Evolutionary conservation across 2,329 filamentous ascomycete genomes (phyloP).

Genomic region (Colletotrichum tanaceti): DNA sequence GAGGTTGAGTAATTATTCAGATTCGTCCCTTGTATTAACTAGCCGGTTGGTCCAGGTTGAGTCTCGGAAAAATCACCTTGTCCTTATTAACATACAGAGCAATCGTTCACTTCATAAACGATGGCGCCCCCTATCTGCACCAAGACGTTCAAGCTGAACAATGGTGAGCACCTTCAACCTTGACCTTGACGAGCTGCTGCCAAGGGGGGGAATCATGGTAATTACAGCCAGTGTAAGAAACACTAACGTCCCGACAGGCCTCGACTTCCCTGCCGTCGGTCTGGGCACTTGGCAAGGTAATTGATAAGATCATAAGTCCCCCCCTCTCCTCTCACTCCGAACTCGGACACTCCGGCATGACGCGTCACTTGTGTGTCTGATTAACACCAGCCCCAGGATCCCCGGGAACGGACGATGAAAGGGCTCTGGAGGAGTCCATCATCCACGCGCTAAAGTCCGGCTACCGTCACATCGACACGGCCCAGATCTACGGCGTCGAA

Average conservation of each 20-base stretch:
- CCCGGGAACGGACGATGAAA: slow-evolving; percentile 39
- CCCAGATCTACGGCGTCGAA: slow-evolving; percentile 45
- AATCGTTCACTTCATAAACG: background rate
- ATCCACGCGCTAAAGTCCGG: slow-evolving; percentile 46
- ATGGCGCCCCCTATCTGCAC: slow-evolving; percentile 40
- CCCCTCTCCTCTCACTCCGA: too few relatives aligned
- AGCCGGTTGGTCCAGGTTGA: too few relatives aligned
- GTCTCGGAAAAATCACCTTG: too few relatives aligned
- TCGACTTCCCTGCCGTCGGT: slow-evolving; percentile 43
- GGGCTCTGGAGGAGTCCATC: slow-evolving; percentile 48
- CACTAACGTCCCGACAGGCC: slow-evolving; percentile 6
- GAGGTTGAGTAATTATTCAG: too few relatives aligned
- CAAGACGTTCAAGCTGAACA: slow-evolving; percentile 41
- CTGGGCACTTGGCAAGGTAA: slow-evolving; percentile 47
- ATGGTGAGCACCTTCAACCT: slow-evolving; percentile 28
- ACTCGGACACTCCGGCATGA: too few relatives aligned
- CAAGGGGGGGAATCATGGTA: background rate
- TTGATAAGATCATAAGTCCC: too few relatives aligned
- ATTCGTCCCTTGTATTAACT: background rate
- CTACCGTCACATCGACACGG: slow-evolving; percentile 49
- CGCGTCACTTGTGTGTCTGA: background rate
- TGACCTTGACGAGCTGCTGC: too few relatives aligned
- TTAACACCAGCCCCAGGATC: slow-evolving; percentile 24
- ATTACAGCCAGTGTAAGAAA: too few relatives aligned
- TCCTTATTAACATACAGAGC: background rate